Evolutionary conservation across 208 protist species (phyloP), one percentile per base, ranked within the genome.

Genomic region (Tritrichomonas foetus): DNA sequence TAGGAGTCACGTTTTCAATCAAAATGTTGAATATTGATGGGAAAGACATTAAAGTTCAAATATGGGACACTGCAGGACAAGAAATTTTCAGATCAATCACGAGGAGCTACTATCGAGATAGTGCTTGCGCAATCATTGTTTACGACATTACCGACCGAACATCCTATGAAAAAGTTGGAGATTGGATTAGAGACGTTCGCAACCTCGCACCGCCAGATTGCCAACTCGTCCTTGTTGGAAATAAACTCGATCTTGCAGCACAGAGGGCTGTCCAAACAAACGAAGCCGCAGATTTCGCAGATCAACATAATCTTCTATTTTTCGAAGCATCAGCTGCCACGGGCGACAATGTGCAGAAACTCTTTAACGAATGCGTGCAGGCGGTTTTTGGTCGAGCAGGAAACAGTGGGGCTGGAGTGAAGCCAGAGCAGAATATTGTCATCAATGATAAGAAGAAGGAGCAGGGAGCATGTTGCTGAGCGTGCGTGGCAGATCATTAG

Each of bases 21-120:
- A 64, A 69, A 69, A 93, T 72, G 27, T 9, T 93, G 2, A 20
- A 30, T 16, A 93, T 93, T 3, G 55, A 93, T 16, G 57, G 57
- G 0, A 64, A 55, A 66, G 55, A 93, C 41, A 36, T 93, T 30
- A 93, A 93, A 55, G 55, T 93, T 14, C 89, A 93, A 64, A 64
- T 93, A n/a, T 93, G 89, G 89, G 89, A 93, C 33, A 93, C 89
- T n/a, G 89, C 78, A 27, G 78, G 78, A 20, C 78, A 89, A 57
- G 78, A 89, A 89, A 57, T 89, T 89, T 89, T 89, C 47, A 25
- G 78, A 41, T 89, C 78, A 61, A 89, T 89, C 47, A 89, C 78
- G 16, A 53, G 78, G 57, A 57, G 47, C 57, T 89, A 89, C 27
- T 89, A 89, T 27, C 33, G 78, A 89, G 78, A 89, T 89, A 89